Evolutionary conservation across 257 asterid species (phyloP).

Genomic region (Lantana camara): DNA sequence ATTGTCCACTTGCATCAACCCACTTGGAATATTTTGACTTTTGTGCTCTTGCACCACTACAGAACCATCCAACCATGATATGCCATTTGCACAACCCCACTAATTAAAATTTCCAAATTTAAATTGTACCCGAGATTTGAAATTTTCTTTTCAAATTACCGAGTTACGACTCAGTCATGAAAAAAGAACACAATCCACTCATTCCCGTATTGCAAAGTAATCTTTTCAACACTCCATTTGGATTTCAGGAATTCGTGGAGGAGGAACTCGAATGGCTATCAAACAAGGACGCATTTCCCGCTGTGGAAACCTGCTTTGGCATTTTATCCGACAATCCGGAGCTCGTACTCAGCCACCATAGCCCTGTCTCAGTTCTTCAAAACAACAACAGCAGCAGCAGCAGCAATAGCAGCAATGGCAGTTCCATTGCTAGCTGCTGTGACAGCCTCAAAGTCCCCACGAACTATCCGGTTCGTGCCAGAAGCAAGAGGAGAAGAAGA

Average conservation of each 20-base stretch:
- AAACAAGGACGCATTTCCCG: slow-evolving; percentile 83
- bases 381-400: slow-evolving; percentile 49
- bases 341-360: slow-evolving; percentile 46
- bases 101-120: neutral
- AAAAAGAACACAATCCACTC: no score
- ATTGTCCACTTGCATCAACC: slow-evolving; percentile 9
- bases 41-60: neutral
- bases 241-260: slow-evolving; percentile 45
- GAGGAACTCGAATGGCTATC: slow-evolving; percentile 90
- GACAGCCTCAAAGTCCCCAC: slow-evolving; percentile 59
- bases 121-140: slow-evolving; percentile 8
- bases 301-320: slow-evolving; percentile 70
- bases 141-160: no score
- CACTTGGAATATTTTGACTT: slow-evolving; percentile 2
- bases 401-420: slow-evolving; percentile 40
- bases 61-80: slow-evolving; percentile 13
- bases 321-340: slow-evolving; percentile 51
- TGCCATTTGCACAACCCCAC: neutral
- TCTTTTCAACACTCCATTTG: neutral
- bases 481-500: slow-evolving; percentile 54
- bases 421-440: slow-evolving; percentile 47
- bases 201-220: slow-evolving; percentile 20
- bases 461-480: slow-evolving; percentile 55
- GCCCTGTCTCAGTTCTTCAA: slow-evolving; percentile 80
- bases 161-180: no score